Conservation (phyloP, 148 eudicot genomes). For the Cornus florida region DNA sequence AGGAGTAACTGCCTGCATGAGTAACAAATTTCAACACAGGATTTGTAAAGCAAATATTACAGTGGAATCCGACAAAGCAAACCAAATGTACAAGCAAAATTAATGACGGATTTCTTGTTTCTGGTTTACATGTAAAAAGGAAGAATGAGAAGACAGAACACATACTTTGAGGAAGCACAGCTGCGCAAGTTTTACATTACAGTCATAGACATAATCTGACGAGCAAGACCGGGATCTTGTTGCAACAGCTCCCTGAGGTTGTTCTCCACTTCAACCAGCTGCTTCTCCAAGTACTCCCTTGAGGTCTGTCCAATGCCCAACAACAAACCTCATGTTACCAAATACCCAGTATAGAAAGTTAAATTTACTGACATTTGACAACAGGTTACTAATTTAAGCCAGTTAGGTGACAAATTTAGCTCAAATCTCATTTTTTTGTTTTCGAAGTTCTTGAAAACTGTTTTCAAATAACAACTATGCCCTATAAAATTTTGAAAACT, state of each 20-base stretch:
- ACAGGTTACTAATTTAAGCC: too few relatives aligned
- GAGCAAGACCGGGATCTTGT: slow-evolving; percentile 93
- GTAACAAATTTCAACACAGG: background rate
- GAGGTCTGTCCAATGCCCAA: slow-evolving; percentile 58
- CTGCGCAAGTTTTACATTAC: slow-evolving; percentile 24
- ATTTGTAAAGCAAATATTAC: background rate
- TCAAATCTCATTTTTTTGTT: too few relatives aligned
- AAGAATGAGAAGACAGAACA: background rate
- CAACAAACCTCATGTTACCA: background rate
- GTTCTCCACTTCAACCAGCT: slow-evolving; percentile 78
- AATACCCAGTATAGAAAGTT: background rate
- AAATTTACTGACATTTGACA: background rate
- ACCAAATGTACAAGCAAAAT: background rate
- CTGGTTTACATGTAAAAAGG: background rate
- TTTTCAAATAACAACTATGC: too few relatives aligned
- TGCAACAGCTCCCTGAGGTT: slow-evolving; percentile 89
- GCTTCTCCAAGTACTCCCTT: slow-evolving; percentile 96
- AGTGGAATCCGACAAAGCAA: background rate
- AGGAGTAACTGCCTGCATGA: background rate
- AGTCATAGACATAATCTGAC: slow-evolving; percentile 98
- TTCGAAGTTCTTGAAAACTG: too few relatives aligned
- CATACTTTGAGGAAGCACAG: background rate
- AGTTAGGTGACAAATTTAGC: too few relatives aligned
- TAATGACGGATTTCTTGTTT: background rate
- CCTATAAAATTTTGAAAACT: too few relatives aligned